Evolutionary conservation across 2,329 filamentous ascomycete species (phyloP), one percentile per base, ranked within the genome.

Genomic region (Sporothrix euskadiensis): DNA sequence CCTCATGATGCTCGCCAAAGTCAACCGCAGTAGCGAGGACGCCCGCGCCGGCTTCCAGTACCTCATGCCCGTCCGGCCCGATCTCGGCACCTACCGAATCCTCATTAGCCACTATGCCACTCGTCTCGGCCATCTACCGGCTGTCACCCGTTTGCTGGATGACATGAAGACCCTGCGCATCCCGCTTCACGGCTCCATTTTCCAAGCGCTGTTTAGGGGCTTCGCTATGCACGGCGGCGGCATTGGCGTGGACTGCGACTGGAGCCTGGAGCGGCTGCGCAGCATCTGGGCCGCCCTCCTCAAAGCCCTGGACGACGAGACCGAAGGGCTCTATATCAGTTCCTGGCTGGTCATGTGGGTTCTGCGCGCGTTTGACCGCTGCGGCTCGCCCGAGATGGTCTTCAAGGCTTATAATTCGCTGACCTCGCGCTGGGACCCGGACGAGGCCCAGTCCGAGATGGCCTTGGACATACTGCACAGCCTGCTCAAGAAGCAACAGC

Each of bases 131-230:
- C 87, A 97, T 76, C 85, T 98, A 30, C 83, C 89, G 56, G 89
- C 89, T 75, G 89, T 97, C 14, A 88, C 89, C 12, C 87, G 89
- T 68, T 88, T 94, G 61, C 83, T 99, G 30, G 87, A 89, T 65
- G 95, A 98, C 80, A 97, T 98, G 94, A 88, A 88, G 73, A 82
- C 84, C 52, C 90, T 90, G 76, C 83, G 86, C 3, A 85, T 97
- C 3, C 88, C 89, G 0, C 83, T 95, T 19, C 89, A 95, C 75
- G 92, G 91, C 6, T 88, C 91, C 73, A 88, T 97, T 32, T 98
- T 95, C 78, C 84, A 96, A 52, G 87, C 91, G 8, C 84, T 98
- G 3, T 92, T 98, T 82, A 91, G 93, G 78, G 94, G 92, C 0
- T 99, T 98, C 79, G 85, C 87, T 44, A 81, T 84, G 2, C 91